Conservation (phyloP, 169 alveolate genomes). For the Eimeria praecox region DNA sequence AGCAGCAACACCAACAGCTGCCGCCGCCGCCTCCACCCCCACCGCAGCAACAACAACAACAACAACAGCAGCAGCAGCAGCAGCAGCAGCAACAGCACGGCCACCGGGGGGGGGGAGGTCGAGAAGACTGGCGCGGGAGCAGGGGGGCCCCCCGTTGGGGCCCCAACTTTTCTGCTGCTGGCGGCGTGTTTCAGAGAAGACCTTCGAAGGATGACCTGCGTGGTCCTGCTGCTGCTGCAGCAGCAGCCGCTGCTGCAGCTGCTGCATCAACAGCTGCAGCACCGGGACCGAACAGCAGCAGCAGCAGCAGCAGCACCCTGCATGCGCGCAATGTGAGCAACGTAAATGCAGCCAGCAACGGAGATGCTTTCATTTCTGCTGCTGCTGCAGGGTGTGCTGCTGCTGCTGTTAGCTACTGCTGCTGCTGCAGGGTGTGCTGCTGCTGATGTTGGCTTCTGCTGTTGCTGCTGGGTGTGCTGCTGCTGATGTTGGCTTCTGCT, state of each 20-base stretch:
- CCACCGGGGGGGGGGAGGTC: conserved; percentile 26
- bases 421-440: too few relatives aligned
- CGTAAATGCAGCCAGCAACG: background rate
- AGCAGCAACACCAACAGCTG: conserved; percentile 19
- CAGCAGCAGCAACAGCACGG: conserved; percentile 6
- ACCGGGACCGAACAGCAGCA: conserved; percentile 14
- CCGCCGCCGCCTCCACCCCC: conserved; percentile 1
- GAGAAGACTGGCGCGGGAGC: conserved; percentile 29
- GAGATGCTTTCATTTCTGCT: background rate
- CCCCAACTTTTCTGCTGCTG: background rate
- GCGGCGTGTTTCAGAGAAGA: background rate
- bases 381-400: background rate
- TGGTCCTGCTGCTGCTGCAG: background rate
- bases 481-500: background rate
- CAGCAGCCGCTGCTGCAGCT: conserved; percentile 15
- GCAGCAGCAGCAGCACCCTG: conserved; percentile 35
- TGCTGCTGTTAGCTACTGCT: too few relatives aligned
- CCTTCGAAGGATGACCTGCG: background rate
- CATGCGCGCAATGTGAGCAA: conserved; percentile 21
- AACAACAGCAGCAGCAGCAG: background rate
- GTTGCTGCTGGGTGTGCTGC: conserved; percentile 6
- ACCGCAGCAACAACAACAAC: background rate
- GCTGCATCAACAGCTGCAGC: too few relatives aligned
- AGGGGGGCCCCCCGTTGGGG: conserved; percentile 53
- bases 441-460: background rate